A percentile compares a stretch with the other conserved stretches of the same genome.
phyloP scores from a whole-genome alignment of 352 stramenopile genomes.

The Phytophthora idaei region DNA sequence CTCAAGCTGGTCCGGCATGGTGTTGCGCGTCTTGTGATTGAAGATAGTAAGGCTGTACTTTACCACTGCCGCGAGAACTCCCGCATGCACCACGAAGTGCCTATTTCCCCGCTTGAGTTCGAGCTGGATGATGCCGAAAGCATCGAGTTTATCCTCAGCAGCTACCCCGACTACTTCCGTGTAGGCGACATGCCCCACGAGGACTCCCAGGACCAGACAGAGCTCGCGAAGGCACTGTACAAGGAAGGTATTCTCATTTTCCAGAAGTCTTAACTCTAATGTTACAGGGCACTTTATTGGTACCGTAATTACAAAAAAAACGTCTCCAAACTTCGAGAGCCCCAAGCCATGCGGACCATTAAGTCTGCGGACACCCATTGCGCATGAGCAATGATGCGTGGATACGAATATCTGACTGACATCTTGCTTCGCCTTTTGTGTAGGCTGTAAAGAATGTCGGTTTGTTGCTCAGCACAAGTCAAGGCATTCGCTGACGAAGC shows the following conservation, averaged over 20 bases:
- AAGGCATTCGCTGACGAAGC: too few relatives aligned
- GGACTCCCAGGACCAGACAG: constrained; percentile 74
- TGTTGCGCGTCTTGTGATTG: constrained; percentile 74
- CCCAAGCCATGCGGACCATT: too few relatives aligned
- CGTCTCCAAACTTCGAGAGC: too few relatives aligned
- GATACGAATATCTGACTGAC: too few relatives aligned
- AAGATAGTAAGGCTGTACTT: constrained; percentile 76
- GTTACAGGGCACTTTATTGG: neutral
- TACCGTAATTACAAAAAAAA: too few relatives aligned
- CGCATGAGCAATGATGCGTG: too few relatives aligned
- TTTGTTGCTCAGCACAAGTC: too few relatives aligned
- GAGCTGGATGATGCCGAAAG: constrained; percentile 82
- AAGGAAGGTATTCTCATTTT: constrained; percentile 81
- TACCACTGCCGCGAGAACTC: constrained; percentile 87
- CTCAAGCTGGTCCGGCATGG: constrained; percentile 73
- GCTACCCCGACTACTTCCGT: constrained; percentile 79
- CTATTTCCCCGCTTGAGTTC: constrained; percentile 77
- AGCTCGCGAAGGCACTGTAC: constrained; percentile 72
- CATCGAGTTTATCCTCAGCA: constrained; percentile 78
- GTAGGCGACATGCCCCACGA: constrained; percentile 80
- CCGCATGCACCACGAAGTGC: constrained; percentile 72
- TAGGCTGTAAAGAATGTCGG: too few relatives aligned
- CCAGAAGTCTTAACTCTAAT: constrained; percentile 51
- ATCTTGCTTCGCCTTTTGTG: too few relatives aligned
- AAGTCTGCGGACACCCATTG: too few relatives aligned